These are phyloP conservation scores for Alternaria sp. DNA, from an alignment of 2,329 filamentous ascomycete species.

Conservation along the genomic window DNA sequence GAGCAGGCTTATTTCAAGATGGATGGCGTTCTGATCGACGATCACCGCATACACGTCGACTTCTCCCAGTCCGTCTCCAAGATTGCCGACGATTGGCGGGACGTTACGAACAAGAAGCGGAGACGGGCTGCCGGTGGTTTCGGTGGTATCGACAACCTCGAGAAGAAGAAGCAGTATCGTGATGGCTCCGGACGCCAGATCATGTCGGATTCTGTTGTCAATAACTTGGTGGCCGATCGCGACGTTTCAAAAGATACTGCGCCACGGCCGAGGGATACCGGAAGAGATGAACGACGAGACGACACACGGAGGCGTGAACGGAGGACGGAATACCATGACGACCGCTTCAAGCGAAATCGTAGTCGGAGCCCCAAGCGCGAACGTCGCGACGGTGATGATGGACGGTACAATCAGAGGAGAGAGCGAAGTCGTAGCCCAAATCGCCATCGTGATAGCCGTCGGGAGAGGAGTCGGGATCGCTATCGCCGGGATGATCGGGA, in stretches of 20 bases:
- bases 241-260: conserved; percentile 19
- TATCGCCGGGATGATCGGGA: conserved; percentile 50
- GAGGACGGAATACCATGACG: conserved; percentile 46
- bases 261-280: conserved; percentile 12
- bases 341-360: conserved; percentile 48
- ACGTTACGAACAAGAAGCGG: conserved; percentile 82
- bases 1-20: conserved; percentile 98
- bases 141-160: conserved; percentile 85
- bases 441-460: conserved; percentile 43
- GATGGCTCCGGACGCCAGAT: conserved; percentile 36
- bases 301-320: conserved; percentile 41
- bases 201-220: conserved; percentile 41
- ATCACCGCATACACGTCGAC: conserved; percentile 96
- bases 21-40: conserved; percentile 96
- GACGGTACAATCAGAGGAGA: conserved; percentile 34
- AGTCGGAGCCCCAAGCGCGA: conserved; percentile 44
- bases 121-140: conserved; percentile 72
- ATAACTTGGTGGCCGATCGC: conserved; percentile 40
- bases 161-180: conserved; percentile 86
- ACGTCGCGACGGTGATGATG: conserved; percentile 39
- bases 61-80: conserved; percentile 94
- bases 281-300: conserved; percentile 48
- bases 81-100: conserved; percentile 87
- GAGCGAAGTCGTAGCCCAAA: conserved; percentile 40
- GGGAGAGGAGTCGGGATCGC: conserved; percentile 49